Percentiles rank a stretch among this genome's conserved stretches.
phyloP scores from a whole-genome alignment of 139 green algal species.

The Ettlia oleoabundans region DNA sequence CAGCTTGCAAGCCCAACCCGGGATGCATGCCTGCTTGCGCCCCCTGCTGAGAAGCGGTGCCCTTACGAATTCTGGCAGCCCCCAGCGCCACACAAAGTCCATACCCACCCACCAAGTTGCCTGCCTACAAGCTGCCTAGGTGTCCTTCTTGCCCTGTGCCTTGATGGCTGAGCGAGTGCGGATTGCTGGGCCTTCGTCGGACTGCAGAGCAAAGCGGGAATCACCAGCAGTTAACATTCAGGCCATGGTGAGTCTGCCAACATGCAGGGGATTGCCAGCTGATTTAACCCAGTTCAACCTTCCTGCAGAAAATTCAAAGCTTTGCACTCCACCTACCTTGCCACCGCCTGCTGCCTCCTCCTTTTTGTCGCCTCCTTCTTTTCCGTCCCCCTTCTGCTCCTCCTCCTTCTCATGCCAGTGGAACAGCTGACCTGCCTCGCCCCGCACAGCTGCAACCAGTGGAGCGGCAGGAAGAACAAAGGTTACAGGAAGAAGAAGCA shows the following conservation, averaged over 20 bases:
- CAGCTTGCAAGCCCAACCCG: too few species aligned
- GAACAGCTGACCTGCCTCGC: slow-evolving; percentile 16
- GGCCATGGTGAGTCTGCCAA: too few species aligned
- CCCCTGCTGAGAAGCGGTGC: too few species aligned
- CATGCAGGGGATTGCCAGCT: too few species aligned
- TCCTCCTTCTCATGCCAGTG: slow-evolving; percentile 37
- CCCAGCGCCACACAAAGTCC: neutral
- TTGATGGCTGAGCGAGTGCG: neutral
- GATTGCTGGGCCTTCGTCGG: neutral
- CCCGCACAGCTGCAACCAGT: neutral
- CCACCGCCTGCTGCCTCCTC: neutral
- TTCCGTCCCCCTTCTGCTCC: neutral
- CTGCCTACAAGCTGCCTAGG: neutral
- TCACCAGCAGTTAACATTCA: too few species aligned
- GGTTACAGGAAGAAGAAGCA: neutral
- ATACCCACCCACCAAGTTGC: too few species aligned
- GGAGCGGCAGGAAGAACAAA: neutral
- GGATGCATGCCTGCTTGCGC: too few species aligned
- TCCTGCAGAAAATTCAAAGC: too few species aligned
- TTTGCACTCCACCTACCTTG: neutral
- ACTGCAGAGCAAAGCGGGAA: too few species aligned
- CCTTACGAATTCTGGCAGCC: too few species aligned
- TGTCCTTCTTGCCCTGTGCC: neutral
- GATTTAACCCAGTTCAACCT: too few species aligned
- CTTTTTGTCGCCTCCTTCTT: neutral